Evolutionary conservation across 169 alveolate species (phyloP).

Genomic region (Plasmodium adleri): DNA sequence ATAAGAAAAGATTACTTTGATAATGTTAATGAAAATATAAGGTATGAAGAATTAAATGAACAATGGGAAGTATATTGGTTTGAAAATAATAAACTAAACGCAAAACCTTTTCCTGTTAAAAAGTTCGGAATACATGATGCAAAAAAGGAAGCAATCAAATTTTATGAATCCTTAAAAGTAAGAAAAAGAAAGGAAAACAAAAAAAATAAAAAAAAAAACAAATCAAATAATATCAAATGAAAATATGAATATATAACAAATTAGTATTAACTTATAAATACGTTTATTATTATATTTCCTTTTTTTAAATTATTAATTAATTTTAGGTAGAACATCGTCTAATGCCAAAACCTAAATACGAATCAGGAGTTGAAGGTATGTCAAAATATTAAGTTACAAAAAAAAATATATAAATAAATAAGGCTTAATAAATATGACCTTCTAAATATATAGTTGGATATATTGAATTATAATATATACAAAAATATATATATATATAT

Average conservation of each 20-base stretch:
- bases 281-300: background rate
- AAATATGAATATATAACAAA: too few species aligned
- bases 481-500: background rate
- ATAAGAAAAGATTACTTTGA: conserved; percentile 79
- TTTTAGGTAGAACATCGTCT: conserved; percentile 27
- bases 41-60: conserved; percentile 82
- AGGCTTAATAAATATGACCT: too few species aligned
- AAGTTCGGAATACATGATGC: conserved; percentile 85
- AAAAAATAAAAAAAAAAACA: too few species aligned
- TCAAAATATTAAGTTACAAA: too few species aligned
- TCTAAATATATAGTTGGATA: too few species aligned
- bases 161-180: conserved; percentile 80
- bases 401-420: too few species aligned
- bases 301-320: background rate
- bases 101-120: conserved; percentile 86
- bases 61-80: conserved; percentile 90
- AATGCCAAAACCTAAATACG: conserved; percentile 38
- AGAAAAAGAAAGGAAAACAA: background rate
- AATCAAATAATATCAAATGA: too few species aligned
- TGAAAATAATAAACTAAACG: conserved; percentile 83
- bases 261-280: background rate
- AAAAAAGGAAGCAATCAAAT: conserved; percentile 79
- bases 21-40: conserved; percentile 77
- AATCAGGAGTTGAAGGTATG: conserved; percentile 66
- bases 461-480: background rate